phyloP scores from a whole-genome alignment of 345 rosid genomes.

The Brassica rapa region DNA sequence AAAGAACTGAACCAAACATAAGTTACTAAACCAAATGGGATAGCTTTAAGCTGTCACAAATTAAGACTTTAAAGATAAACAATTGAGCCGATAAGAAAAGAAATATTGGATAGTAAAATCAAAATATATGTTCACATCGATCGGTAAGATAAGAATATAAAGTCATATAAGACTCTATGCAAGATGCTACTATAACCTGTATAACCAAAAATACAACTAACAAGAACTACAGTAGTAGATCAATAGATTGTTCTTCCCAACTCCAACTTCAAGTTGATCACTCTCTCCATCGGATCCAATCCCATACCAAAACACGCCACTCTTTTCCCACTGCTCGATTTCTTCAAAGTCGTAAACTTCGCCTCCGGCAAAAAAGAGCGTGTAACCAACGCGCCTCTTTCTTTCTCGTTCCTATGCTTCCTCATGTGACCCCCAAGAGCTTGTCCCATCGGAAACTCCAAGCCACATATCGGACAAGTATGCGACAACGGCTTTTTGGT shows the following conservation, averaged over 20 bases:
- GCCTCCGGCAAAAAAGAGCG: conserved; percentile 39
- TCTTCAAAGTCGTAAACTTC: conserved; percentile 43
- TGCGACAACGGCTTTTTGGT: conserved; percentile 50
- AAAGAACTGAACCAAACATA: too few species aligned
- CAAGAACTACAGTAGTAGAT: not conserved
- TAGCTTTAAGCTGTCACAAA: too few species aligned
- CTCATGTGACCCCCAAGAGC: conserved; percentile 91
- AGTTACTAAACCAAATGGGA: too few species aligned
- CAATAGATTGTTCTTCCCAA: conserved; percentile 32
- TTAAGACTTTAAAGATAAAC: not conserved
- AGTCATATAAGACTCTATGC: not conserved
- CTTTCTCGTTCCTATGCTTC: conserved; percentile 49
- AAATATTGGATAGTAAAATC: not conserved
- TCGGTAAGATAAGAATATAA: not conserved
- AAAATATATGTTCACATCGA: conserved; percentile 3
- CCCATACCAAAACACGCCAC: conserved; percentile 33
- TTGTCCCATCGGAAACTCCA: conserved; percentile 73
- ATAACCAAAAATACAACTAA: not conserved
- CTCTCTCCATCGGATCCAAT: not conserved
- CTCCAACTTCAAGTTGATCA: conserved; percentile 26
- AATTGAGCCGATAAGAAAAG: not conserved
- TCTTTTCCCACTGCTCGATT: conserved; percentile 34
- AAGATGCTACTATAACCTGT: not conserved
- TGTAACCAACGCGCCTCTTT: conserved; percentile 23
- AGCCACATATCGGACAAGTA: conserved; percentile 64